These are phyloP conservation scores for Alternaria dauci DNA, from an alignment of 2,329 filamentous ascomycete species.

Conservation along the genomic window DNA sequence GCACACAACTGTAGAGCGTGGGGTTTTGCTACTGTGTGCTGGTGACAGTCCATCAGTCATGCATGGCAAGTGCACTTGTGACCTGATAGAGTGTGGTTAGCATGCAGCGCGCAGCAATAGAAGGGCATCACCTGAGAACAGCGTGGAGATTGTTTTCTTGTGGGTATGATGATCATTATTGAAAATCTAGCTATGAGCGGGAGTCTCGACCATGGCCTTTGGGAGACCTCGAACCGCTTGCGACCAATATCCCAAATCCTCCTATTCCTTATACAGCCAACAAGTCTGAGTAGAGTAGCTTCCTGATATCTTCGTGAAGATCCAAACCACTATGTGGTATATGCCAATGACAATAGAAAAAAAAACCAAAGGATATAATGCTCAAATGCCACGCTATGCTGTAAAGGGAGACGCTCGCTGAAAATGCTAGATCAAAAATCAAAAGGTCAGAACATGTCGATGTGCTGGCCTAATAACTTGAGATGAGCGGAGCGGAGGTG, in stretches of 20 bases:
- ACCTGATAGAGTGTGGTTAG: conserved; percentile 23
- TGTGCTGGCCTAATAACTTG: conserved; percentile 50
- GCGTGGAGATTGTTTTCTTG: conserved; percentile 20
- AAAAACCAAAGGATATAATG: conserved; percentile 37
- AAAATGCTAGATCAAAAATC: conserved; percentile 50
- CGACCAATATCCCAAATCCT: conserved; percentile 17
- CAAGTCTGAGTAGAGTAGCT: conserved; percentile 37
- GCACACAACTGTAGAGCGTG: conserved; percentile 1
- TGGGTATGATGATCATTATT: conserved; percentile 26
- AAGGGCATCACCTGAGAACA: conserved; percentile 27
- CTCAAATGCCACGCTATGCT: conserved; percentile 38
- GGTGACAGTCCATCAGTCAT: neutral
- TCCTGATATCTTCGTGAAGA: conserved; percentile 14
- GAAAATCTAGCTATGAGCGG: conserved; percentile 35
- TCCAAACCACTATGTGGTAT: conserved; percentile 22
- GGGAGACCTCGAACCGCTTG: conserved; percentile 37
- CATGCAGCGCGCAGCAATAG: conserved; percentile 25
- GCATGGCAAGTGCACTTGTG: conserved; percentile 18
- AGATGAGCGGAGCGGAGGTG: conserved; percentile 50
- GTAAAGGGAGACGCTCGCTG: conserved; percentile 47
- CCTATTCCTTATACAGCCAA: conserved; percentile 15
- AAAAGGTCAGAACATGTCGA: conserved; percentile 36
- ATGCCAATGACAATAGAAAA: conserved; percentile 23
- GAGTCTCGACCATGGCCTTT: conserved; percentile 35
- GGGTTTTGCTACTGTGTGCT: conserved; percentile 5